These are phyloP conservation scores for Prosopis cineraria DNA, from an alignment of 306 rosid species.

Conservation along the genomic window DNA sequence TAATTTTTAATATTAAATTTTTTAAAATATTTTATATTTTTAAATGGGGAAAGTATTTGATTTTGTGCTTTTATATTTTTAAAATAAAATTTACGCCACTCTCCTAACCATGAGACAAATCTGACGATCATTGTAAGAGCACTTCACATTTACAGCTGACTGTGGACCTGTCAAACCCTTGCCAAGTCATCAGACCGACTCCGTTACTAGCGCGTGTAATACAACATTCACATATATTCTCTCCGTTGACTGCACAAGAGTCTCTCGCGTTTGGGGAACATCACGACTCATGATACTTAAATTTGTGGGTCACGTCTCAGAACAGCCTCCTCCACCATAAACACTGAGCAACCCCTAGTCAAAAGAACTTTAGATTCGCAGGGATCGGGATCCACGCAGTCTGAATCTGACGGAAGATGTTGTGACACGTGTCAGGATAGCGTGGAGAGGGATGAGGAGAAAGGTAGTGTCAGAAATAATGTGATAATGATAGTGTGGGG, in stretches of 20 bases:
- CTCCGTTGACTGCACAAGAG: neutral
- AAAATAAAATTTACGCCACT: too few relatives aligned
- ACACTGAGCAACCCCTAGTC: neutral
- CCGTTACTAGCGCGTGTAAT: neutral
- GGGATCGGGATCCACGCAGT: neutral
- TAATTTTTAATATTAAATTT: too few relatives aligned
- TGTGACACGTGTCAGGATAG: neutral
- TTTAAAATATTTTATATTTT: too few relatives aligned
- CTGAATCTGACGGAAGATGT: neutral
- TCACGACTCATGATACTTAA: too few relatives aligned
- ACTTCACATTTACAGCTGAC: too few relatives aligned
- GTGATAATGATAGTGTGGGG: conserved; percentile 39
- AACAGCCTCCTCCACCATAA: conserved; percentile 18
- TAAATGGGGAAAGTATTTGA: too few relatives aligned
- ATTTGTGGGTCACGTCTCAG: too few relatives aligned
- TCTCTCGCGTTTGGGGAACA: neutral
- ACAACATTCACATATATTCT: too few relatives aligned
- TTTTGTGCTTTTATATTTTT: too few relatives aligned
- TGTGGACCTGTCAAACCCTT: conserved; percentile 1
- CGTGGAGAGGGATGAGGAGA: neutral
- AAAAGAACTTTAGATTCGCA: too few relatives aligned
- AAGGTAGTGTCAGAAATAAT: conserved; percentile 35
- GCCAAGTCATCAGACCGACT: neutral
- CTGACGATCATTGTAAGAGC: too few relatives aligned
- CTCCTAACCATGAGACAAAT: too few relatives aligned